These are phyloP conservation scores for Smittium mucronatum DNA, from an alignment of 371 early-diverging fungal species.

Conservation along the genomic window DNA sequence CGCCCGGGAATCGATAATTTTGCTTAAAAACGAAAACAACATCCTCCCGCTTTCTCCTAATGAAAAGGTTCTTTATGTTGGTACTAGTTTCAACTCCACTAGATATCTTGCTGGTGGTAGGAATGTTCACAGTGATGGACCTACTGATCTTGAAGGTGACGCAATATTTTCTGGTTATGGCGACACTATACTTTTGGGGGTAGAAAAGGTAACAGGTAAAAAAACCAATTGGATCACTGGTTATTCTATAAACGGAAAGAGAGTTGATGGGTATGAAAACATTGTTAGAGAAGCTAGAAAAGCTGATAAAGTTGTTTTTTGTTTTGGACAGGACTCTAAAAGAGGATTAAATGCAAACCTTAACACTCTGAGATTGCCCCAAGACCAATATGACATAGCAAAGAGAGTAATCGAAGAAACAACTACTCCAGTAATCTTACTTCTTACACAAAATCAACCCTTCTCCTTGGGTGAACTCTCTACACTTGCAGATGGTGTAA, in stretches of 20 bases:
- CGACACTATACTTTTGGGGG: slow-evolving; percentile 19
- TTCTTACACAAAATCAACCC: slow-evolving; percentile 48
- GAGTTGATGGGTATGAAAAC: slow-evolving; percentile 21
- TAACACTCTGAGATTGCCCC: slow-evolving; percentile 34
- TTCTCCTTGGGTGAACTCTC: slow-evolving; percentile 35
- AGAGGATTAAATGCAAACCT: slow-evolving; percentile 38
- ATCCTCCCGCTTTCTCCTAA: slow-evolving; percentile 15
- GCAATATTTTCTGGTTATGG: slow-evolving; percentile 23
- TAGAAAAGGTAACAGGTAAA: slow-evolving; percentile 14
- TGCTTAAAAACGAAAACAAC: slow-evolving; percentile 20
- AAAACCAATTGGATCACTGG: slow-evolving; percentile 13
- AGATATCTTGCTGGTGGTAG: slow-evolving; percentile 24
- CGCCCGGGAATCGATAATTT: slow-evolving; percentile 19
- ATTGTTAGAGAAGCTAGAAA: slow-evolving; percentile 23
- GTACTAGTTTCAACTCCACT: slow-evolving; percentile 22
- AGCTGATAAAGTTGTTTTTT: slow-evolving; percentile 25
- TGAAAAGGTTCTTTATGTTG: slow-evolving; percentile 20
- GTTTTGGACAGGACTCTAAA: slow-evolving; percentile 23
- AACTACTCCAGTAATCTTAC: slow-evolving; percentile 35
- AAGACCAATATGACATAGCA: slow-evolving; percentile 36
- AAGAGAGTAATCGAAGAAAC: slow-evolving; percentile 21
- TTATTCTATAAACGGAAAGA: slow-evolving; percentile 18
- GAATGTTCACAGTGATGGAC: slow-evolving; percentile 24
- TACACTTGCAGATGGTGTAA: slow-evolving; percentile 33
- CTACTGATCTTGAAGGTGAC: slow-evolving; percentile 18